Evolutionary conservation across 2,329 filamentous ascomycete species (phyloP).

Genomic region (Diaporthe ilicicola): DNA sequence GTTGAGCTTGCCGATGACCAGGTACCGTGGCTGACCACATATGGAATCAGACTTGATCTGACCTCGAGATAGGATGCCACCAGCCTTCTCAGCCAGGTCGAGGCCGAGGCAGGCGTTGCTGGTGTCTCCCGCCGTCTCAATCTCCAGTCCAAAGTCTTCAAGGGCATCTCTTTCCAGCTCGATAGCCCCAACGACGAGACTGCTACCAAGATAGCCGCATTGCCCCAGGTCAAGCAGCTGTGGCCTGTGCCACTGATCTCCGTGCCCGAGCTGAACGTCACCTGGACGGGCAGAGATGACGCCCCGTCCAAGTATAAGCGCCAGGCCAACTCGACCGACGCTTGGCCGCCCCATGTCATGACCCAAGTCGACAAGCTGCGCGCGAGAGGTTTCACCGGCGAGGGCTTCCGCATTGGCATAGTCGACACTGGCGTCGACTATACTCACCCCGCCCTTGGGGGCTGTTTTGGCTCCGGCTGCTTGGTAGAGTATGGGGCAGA

Average conservation of each 20-base stretch:
- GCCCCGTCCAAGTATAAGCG: conserved; percentile 16
- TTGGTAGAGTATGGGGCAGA: conserved; percentile 57
- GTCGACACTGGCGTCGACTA: conserved; percentile 57
- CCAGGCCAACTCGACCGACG: conserved; percentile 27
- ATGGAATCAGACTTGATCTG: neutral
- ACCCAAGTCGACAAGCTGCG: conserved; percentile 51
- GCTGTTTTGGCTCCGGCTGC: conserved; percentile 59
- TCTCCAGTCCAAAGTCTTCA: conserved; percentile 37
- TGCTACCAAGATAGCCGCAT: conserved; percentile 36
- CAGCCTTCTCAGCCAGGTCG: conserved; percentile 34
- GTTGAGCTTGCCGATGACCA: conserved; percentile 37
- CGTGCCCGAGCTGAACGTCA: conserved; percentile 17
- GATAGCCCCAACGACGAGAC: conserved; percentile 23
- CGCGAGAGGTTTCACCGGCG: conserved; percentile 52
- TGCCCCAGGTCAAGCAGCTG: conserved; percentile 40
- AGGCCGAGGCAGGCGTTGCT: conserved; percentile 28
- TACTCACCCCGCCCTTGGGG: conserved; percentile 59
- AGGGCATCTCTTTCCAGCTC: conserved; percentile 36
- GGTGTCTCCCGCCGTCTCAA: conserved; percentile 34
- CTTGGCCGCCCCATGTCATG: conserved; percentile 41
- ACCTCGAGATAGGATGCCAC: conserved; percentile 21
- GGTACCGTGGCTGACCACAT: neutral
- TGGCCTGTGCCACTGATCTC: conserved; percentile 42
- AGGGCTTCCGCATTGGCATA: conserved; percentile 53
- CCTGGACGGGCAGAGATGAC: conserved; percentile 1